Base-by-base conservation (phyloP, 306 rosid species). In the Citrullus colocynthis region DNA sequence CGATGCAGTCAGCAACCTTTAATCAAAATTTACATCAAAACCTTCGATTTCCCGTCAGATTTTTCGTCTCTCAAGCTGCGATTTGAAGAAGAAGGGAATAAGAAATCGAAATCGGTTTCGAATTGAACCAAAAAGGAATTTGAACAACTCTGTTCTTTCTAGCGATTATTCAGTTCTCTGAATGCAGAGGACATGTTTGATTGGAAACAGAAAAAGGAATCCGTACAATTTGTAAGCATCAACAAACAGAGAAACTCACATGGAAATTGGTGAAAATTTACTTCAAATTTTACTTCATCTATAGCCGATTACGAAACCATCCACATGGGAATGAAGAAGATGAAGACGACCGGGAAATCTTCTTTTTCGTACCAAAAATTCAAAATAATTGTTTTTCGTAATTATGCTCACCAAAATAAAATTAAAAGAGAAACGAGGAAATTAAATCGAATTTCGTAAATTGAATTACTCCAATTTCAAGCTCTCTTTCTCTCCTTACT, bases 161-260 rank as follows among this genome's bases (percentile, higher is more conserved):
- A 37, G 21, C 58, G 58, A 71, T 24, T 24, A 49, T 52, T 73
- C 42, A 7, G n/a, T 7, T 15, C 54, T 30, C 42, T 2, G 13
- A 72, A 72, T 72, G 60, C 62, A 73, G 60, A 49, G 8, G 17
- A 52, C 8, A 14, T 52, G 77, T 52, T 30, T 73, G 61, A 10
- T 73, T 73, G 0, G 6, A 73, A 49, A 73, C 7, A 49, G 76
- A 28, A 72, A 72, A 28, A 73, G 28, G 6, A 52, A 70, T 6
- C 0, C 14, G 41, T 21, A 44, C 41, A 45, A 7, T 7, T 48
- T 30, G 44, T 71, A 30, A 51, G 36, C 5, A 73, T 52, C 30
- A 9, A 73, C 10, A 4, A 52, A 73, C 48, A 73, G 77, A 73
- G 77, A 52, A 73, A 73, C 62, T 73, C 77, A 73, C 77, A 51